Conservation (phyloP, 2,329 filamentous ascomycete species). For the Fusarium devonianum region DNA sequence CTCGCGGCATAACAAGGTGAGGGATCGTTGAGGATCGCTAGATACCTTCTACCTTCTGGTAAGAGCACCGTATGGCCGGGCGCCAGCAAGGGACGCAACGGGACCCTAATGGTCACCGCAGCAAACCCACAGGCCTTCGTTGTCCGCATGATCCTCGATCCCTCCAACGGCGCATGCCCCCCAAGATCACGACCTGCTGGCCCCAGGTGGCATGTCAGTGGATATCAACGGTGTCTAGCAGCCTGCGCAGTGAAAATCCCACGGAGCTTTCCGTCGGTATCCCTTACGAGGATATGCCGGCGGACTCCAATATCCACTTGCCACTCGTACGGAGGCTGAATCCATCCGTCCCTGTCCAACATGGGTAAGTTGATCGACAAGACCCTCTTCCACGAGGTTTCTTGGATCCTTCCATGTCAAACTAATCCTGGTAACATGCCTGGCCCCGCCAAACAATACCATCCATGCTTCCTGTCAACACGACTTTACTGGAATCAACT, state of each 20-base stretch:
- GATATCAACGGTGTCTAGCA: conserved; percentile 1
- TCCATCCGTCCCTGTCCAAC: conserved; percentile 29
- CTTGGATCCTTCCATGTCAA: conserved; percentile 11
- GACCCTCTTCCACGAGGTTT: conserved; percentile 33
- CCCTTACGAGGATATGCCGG: conserved; percentile 25
- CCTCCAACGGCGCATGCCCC: conserved; percentile 25
- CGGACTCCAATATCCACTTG: conserved; percentile 20
- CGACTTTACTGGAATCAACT: conserved; percentile 23
- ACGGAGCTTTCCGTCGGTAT: conserved; percentile 22
- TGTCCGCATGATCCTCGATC: conserved; percentile 28
- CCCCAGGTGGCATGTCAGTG: conserved; percentile 19
- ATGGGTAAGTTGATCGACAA: conserved; percentile 29
- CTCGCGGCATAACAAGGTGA: conserved; percentile 26
- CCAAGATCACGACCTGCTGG: conserved; percentile 23
- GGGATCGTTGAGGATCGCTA: conserved; percentile 6
- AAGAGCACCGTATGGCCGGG: conserved; percentile 1
- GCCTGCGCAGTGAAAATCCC: background rate
- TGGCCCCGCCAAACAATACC: conserved; percentile 21
- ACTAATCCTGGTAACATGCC: conserved; percentile 15
- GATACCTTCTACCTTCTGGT: too few species aligned
- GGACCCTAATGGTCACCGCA: conserved; percentile 16
- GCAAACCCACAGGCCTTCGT: conserved; percentile 12
- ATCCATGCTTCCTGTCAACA: conserved; percentile 18
- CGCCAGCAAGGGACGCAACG: conserved; percentile 10
- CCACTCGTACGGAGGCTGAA: conserved; percentile 15